phyloP scores from a whole-genome alignment of 257 asterid genomes.

The Echium plantagineum region DNA sequence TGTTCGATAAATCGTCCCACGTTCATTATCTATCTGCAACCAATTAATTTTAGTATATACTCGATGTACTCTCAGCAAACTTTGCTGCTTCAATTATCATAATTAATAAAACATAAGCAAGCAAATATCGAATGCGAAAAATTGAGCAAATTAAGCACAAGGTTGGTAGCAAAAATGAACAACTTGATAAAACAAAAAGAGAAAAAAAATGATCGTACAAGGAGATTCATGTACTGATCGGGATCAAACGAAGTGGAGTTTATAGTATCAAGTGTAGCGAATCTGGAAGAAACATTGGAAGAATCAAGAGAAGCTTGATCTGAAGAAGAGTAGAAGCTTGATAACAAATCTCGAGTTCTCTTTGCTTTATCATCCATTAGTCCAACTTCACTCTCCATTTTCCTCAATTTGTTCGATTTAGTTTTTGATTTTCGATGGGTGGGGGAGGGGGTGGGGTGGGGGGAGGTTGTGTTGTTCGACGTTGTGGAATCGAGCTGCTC shows the following conservation, averaged over 20 bases:
- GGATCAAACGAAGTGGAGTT: slow-evolving; percentile 79
- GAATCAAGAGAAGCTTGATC: slow-evolving; percentile 43
- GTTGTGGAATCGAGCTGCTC: no score
- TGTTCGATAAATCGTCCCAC: no score
- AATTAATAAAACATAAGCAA: no score
- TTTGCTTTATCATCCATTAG: slow-evolving; percentile 88
- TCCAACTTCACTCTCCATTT: slow-evolving; percentile 59
- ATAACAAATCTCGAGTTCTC: slow-evolving; percentile 92
- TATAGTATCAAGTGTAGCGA: slow-evolving; percentile 91
- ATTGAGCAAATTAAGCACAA: no score
- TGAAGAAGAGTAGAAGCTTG: slow-evolving; percentile 83
- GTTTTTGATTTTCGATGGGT: no score
- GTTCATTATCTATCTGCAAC: no score
- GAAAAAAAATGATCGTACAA: slow-evolving; percentile 29
- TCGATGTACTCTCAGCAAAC: no score
- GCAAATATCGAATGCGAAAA: no score
- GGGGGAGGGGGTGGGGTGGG: no score
- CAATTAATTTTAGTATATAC: no score
- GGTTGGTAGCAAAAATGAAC: not conserved
- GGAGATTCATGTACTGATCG: slow-evolving; percentile 95
- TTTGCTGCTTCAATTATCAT: no score
- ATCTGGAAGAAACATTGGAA: slow-evolving; percentile 44
- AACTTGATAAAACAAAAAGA: not conserved
- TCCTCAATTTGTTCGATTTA: not conserved
- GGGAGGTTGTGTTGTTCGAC: no score